Evolutionary conservation across 805 yeast genomes (phyloP).

Genomic region (Starmerella asiatica): DNA sequence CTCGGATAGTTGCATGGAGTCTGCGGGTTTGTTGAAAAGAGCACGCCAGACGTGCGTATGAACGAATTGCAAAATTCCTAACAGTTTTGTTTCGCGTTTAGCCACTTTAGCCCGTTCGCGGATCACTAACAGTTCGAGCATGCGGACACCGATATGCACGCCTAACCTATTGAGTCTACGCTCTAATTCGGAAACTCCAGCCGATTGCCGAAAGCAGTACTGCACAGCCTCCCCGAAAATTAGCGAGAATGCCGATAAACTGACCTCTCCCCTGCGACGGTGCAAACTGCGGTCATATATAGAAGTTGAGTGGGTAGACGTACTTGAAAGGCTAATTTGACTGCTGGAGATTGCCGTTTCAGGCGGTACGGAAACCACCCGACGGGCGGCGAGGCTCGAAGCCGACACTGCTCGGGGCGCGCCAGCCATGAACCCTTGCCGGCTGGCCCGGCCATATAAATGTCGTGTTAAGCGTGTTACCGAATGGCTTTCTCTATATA

Average conservation of each 20-base stretch:
- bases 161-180: constrained; percentile 56
- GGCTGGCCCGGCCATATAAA: no score
- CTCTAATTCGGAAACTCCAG: constrained; percentile 53
- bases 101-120: constrained; percentile 50
- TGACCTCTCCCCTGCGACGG: constrained; percentile 54
- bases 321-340: constrained; percentile 3
- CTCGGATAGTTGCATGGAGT: constrained; percentile 60
- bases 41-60: constrained; percentile 61
- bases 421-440: no score
- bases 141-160: constrained; percentile 60
- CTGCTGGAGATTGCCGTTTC: no score
- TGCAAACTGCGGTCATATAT: constrained; percentile 60
- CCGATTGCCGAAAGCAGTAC: constrained; percentile 46
- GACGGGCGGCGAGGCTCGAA: constrained; percentile 3
- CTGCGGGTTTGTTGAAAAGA: constrained; percentile 60
- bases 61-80: constrained; percentile 59
- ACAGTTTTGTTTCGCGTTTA: constrained; percentile 50
- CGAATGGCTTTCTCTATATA: no score
- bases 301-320: no score
- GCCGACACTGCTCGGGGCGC: constrained; percentile 3
- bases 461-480: no score
- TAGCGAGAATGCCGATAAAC: constrained; percentile 51
- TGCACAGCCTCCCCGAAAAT: constrained; percentile 58
- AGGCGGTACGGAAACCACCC: constrained; percentile 8
- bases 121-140: constrained; percentile 52